These are phyloP conservation scores for Vitis labrusca DNA, from an alignment of 164 flowering plant species.

Conservation along the genomic window DNA sequence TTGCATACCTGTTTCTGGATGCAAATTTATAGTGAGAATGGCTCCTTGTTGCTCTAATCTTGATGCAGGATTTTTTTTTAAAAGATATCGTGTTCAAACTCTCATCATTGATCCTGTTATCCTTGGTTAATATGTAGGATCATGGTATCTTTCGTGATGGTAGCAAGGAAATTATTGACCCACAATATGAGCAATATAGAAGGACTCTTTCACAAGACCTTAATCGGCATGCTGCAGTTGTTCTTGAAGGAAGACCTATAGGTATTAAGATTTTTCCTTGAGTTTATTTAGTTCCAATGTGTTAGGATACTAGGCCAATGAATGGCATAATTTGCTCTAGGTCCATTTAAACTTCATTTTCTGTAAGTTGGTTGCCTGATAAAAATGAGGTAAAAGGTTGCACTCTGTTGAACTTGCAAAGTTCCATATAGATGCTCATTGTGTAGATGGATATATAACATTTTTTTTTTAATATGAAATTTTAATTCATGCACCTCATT, in stretches of 20 bases:
- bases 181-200: slow-evolving; percentile 57
- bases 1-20: too few species aligned
- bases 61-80: background rate
- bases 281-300: background rate
- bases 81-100: too few species aligned
- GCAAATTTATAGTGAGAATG: too few species aligned
- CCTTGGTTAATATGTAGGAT: slow-evolving; percentile 45
- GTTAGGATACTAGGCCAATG: background rate
- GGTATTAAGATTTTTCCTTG: slow-evolving; percentile 34
- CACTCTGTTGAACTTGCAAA: background rate
- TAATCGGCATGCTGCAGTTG: slow-evolving; percentile 95
- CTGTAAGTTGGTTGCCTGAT: background rate
- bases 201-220: slow-evolving; percentile 81
- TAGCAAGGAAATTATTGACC: slow-evolving; percentile 57
- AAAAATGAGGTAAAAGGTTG: background rate
- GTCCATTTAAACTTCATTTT: background rate
- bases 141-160: slow-evolving; percentile 83
- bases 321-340: background rate
- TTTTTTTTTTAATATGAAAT: background rate
- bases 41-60: background rate
- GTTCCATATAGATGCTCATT: background rate
- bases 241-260: slow-evolving; percentile 85
- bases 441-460: background rate
- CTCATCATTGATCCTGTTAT: background rate
- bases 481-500: slow-evolving; percentile 15